These are phyloP conservation scores for Trypanosoma melophagium DNA, from an alignment of 208 protist genomes.

Conservation along the genomic window DNA sequence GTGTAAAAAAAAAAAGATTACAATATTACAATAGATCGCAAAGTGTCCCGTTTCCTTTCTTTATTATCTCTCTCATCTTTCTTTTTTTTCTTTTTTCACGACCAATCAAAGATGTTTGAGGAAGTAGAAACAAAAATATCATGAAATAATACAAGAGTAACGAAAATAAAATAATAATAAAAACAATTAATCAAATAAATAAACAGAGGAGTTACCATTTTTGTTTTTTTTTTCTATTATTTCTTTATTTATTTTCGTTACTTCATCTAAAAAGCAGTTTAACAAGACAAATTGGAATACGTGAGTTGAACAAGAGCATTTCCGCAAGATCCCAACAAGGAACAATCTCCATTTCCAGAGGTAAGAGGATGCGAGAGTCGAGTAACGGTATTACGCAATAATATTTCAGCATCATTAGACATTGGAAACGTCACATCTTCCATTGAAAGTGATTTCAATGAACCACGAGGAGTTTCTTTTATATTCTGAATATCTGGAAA, in stretches of 20 bases:
- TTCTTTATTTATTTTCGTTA: neutral
- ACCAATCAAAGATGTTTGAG: too few species aligned
- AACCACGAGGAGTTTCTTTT: conserved; percentile 31
- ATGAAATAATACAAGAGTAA: too few species aligned
- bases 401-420: conserved; percentile 2
- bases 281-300: conserved; percentile 36
- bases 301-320: conserved; percentile 72
- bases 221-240: neutral
- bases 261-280: neutral
- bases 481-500: conserved; percentile 47
- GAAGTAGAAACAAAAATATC: too few species aligned
- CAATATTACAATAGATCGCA: too few species aligned
- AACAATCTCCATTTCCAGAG: conserved; percentile 50
- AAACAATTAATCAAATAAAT: too few species aligned
- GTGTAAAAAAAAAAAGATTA: too few species aligned
- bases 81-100: too few species aligned
- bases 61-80: too few species aligned
- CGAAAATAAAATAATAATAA: too few species aligned
- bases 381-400: conserved; percentile 11
- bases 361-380: conserved; percentile 27
- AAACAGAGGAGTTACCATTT: too few species aligned
- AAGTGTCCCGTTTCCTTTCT: too few species aligned
- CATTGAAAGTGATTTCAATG: conserved; percentile 43
- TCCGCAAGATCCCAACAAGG: conserved; percentile 64
- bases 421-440: conserved; percentile 34